Conservation (phyloP, 192 early-diverging fungal species). For the Gaertneriomyces semiglobifer region DNA sequence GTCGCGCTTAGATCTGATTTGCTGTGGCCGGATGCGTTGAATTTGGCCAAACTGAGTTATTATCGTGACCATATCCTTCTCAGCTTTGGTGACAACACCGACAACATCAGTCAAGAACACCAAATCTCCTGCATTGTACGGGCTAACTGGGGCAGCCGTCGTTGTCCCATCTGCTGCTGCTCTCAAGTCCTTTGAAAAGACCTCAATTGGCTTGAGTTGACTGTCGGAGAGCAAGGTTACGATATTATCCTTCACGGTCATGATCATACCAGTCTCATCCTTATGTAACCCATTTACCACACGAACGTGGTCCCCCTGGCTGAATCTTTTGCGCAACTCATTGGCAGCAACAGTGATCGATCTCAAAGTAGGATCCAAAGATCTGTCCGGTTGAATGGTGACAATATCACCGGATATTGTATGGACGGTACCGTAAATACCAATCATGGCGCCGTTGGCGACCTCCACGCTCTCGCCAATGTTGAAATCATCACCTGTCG, state of each 20-base stretch:
- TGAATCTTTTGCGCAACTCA: constrained; percentile 87
- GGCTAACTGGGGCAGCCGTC: constrained; percentile 50
- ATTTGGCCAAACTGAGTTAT: constrained; percentile 71
- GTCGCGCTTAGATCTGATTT: constrained; percentile 72
- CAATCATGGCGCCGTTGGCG: constrained; percentile 75
- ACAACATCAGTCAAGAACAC: constrained; percentile 61
- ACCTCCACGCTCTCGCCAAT: constrained; percentile 86
- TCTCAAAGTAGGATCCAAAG: background rate
- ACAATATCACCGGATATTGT: constrained; percentile 71
- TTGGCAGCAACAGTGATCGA: constrained; percentile 32
- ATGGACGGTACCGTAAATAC: constrained; percentile 71
- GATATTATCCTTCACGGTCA: constrained; percentile 76
- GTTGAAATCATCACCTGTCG: constrained; percentile 39
- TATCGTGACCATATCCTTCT: constrained; percentile 69
- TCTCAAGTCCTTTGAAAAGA: constrained; percentile 86
- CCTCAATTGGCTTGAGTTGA: constrained; percentile 56
- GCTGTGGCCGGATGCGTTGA: constrained; percentile 60
- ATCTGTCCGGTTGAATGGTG: constrained; percentile 57
- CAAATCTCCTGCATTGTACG: constrained; percentile 85
- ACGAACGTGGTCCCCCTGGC: constrained; percentile 88
- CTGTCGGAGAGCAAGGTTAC: constrained; percentile 41
- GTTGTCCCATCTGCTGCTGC: constrained; percentile 68
- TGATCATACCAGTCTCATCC: constrained; percentile 84
- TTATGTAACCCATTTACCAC: constrained; percentile 82
- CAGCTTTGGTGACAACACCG: constrained; percentile 80